Evolutionary conservation across 2,329 filamentous ascomycete species (phyloP).

Genomic region (Cladorrhinum sp.): DNA sequence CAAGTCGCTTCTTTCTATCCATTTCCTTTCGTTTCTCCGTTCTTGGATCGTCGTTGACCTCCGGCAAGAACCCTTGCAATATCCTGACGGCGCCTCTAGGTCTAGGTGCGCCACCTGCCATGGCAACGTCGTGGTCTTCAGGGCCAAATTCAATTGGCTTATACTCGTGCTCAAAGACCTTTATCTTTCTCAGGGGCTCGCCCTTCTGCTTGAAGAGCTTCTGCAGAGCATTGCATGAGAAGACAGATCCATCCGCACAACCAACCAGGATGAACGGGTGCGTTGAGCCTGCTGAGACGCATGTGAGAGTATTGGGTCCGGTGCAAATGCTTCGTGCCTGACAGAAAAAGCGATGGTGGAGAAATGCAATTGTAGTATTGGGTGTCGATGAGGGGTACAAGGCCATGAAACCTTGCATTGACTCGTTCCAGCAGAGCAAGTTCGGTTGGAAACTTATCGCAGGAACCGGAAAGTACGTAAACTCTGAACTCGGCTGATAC

Average conservation of each 20-base stretch:
- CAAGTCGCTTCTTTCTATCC: slow-evolving; percentile 36
- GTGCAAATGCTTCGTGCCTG: slow-evolving; percentile 52
- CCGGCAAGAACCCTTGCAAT: slow-evolving; percentile 49
- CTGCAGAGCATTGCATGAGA: slow-evolving; percentile 45
- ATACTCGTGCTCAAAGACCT: slow-evolving; percentile 55
- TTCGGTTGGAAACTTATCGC: slow-evolving; percentile 52
- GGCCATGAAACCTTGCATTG: slow-evolving; percentile 53
- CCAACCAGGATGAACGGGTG: slow-evolving; percentile 55
- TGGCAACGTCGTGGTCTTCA: slow-evolving; percentile 8
- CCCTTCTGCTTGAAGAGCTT: slow-evolving; percentile 43
- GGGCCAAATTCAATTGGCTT: slow-evolving; percentile 23
- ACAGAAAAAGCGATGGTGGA: slow-evolving; percentile 52
- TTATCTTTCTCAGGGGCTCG: slow-evolving; percentile 39
- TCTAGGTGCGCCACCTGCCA: slow-evolving; percentile 23
- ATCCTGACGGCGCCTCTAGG: slow-evolving; percentile 50
- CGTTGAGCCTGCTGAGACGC: slow-evolving; percentile 46
- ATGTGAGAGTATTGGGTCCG: slow-evolving; percentile 48
- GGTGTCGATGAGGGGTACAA: slow-evolving; percentile 52
- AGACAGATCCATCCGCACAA: slow-evolving; percentile 53
- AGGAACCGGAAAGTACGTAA: slow-evolving; percentile 51
- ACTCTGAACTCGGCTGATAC: slow-evolving; percentile 49
- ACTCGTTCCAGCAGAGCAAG: slow-evolving; percentile 53
- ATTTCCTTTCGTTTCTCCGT: slow-evolving; percentile 35
- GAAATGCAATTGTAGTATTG: slow-evolving; percentile 52
- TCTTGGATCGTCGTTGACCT: slow-evolving; percentile 48